Percentiles rank a stretch among this genome's conserved stretches.
Conservation (phyloP, 257 asterid species). For the Gentiana dahurica region DNA sequence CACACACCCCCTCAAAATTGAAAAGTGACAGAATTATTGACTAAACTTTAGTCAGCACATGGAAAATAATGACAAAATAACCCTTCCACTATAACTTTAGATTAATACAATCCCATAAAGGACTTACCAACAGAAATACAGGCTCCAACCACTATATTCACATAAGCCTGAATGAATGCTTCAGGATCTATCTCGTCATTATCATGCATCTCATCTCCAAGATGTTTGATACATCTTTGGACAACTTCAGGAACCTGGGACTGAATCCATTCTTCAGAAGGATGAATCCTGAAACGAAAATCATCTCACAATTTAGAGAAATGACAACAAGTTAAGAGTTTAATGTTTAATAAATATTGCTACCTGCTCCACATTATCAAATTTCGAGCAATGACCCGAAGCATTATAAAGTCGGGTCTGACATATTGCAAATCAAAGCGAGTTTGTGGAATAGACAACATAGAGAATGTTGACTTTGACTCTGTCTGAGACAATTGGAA, state of each 20-base stretch:
- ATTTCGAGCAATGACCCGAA: constrained; percentile 83
- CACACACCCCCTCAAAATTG: too few species aligned
- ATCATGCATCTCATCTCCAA: constrained; percentile 58
- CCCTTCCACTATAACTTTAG: too few species aligned
- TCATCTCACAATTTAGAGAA: background rate
- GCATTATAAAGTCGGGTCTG: constrained; percentile 94
- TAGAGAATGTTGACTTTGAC: constrained; percentile 68
- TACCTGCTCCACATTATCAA: constrained; percentile 97
- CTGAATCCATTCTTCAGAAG: constrained; percentile 88
- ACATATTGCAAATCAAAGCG: constrained; percentile 78
- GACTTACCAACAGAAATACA: constrained; percentile 79
- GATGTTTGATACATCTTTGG: constrained; percentile 41
- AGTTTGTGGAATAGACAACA: constrained; percentile 77
- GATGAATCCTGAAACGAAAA: constrained; percentile 41
- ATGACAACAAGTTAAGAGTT: constrained; percentile 7
- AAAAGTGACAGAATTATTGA: too few species aligned
- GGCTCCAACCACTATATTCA: constrained; percentile 79
- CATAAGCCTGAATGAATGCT: constrained; percentile 80
- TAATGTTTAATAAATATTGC: constrained; percentile 6
- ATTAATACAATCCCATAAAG: background rate
- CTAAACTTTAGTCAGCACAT: too few species aligned
- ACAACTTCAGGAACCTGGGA: constrained; percentile 80
- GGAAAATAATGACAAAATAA: too few species aligned
- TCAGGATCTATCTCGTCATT: constrained; percentile 63
- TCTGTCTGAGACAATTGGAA: constrained; percentile 53